Evolutionary conservation across 2,329 filamentous ascomycete species (phyloP).

Genomic region (Colletotrichum agaves): DNA sequence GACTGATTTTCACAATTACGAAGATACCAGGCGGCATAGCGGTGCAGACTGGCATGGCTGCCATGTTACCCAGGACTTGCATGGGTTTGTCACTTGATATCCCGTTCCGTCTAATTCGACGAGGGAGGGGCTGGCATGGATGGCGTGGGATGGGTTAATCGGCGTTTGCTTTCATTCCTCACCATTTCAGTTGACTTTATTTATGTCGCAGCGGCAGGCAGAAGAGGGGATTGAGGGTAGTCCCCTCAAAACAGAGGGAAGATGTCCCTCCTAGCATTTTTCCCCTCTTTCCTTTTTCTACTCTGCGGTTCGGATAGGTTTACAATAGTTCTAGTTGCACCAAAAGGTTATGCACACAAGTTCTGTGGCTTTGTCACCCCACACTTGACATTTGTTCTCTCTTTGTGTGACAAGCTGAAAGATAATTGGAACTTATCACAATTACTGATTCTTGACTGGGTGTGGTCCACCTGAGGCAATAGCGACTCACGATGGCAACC

Average conservation of each 20-base stretch:
- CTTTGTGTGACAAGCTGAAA: too few species aligned
- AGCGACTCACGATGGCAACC: constrained; percentile 5
- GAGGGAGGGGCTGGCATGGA: constrained; percentile 22
- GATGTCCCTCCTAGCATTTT: background rate
- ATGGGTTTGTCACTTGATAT: constrained; percentile 32
- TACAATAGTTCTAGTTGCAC: constrained; percentile 27
- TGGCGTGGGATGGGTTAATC: constrained; percentile 23
- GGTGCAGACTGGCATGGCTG: constrained; percentile 34
- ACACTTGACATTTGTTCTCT: too few species aligned
- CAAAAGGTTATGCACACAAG: constrained; percentile 5
- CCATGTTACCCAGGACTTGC: constrained; percentile 29
- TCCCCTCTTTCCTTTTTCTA: background rate
- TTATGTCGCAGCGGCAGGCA: background rate
- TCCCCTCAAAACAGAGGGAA: background rate
- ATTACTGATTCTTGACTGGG: background rate
- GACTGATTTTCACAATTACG: constrained; percentile 30
- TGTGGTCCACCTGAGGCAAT: constrained; percentile 14
- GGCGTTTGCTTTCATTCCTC: constrained; percentile 36
- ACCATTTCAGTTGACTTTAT: constrained; percentile 3
- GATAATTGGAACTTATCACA: background rate
- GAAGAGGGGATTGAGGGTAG: background rate
- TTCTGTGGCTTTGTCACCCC: too few species aligned
- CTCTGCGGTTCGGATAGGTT: background rate
- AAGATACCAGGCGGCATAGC: constrained; percentile 38
- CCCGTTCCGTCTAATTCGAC: background rate